These are phyloP conservation scores for Phytophthora citricola DNA, from an alignment of 352 stramenopile species.

Conservation along the genomic window DNA sequence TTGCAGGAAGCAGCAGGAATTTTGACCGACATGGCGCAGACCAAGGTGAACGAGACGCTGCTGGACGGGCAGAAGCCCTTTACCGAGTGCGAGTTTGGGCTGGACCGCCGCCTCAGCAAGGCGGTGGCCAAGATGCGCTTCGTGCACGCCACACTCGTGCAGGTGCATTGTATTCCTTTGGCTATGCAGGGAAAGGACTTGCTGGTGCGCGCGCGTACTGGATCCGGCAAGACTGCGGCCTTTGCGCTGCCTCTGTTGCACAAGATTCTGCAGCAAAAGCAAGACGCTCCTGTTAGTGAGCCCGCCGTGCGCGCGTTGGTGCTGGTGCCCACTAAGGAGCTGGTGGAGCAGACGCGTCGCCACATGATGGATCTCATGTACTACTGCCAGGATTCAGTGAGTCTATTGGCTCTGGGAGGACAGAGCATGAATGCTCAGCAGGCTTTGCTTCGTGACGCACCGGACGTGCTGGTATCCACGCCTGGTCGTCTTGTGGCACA, in stretches of 20 bases:
- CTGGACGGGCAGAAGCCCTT: slow-evolving; percentile 86
- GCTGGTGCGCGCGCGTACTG: slow-evolving; percentile 92
- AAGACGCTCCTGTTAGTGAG: slow-evolving; percentile 49
- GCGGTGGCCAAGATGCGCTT: slow-evolving; percentile 93
- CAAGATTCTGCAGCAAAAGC: slow-evolving; percentile 91
- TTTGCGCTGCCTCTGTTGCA: slow-evolving; percentile 93
- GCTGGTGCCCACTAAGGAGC: slow-evolving; percentile 97
- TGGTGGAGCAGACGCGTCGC: slow-evolving; percentile 95
- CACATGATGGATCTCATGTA: slow-evolving; percentile 95
- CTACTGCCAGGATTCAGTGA: slow-evolving; percentile 96
- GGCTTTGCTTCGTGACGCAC: slow-evolving; percentile 83
- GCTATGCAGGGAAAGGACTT: slow-evolving; percentile 94
- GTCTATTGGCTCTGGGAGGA: slow-evolving; percentile 89
- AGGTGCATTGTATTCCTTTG: slow-evolving; percentile 95
- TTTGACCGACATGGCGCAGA: slow-evolving; percentile 25
- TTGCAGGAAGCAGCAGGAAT: neutral
- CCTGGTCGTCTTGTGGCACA: slow-evolving; percentile 94
- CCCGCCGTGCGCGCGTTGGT: slow-evolving; percentile 89
- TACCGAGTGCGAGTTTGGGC: slow-evolving; percentile 82
- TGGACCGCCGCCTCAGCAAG: slow-evolving; percentile 94
- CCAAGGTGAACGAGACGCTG: slow-evolving; percentile 73
- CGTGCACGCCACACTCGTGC: slow-evolving; percentile 94
- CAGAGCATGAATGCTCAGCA: slow-evolving; percentile 92
- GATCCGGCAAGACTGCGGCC: slow-evolving; percentile 95
- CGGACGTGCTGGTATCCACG: slow-evolving; percentile 95